phyloP scores from a whole-genome alignment of 306 rosid species.

The Quercus engelmannii region DNA sequence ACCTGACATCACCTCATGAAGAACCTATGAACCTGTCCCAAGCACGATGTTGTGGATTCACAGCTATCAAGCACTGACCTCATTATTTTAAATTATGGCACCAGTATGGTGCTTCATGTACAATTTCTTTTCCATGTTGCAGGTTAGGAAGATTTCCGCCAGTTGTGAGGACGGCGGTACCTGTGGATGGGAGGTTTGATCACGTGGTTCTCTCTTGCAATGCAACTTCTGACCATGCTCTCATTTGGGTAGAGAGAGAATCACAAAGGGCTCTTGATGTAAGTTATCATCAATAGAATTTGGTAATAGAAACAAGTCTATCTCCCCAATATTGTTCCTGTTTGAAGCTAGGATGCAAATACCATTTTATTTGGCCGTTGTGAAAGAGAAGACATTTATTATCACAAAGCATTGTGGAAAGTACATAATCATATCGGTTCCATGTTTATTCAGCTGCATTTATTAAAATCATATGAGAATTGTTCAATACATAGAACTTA shows the following conservation, averaged over 20 bases:
- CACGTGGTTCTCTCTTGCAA: conserved; percentile 92
- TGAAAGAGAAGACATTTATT: neutral
- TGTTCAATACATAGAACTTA: neutral
- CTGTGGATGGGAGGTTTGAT: conserved; percentile 97
- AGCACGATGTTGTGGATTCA: neutral
- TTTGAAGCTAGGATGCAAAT: neutral
- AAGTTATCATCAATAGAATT: conserved; percentile 34
- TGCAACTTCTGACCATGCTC: conserved; percentile 78
- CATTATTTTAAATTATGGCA: conserved; percentile 15
- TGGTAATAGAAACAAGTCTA: neutral
- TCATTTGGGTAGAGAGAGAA: conserved; percentile 92
- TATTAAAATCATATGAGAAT: neutral
- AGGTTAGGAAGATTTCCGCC: conserved; percentile 90
- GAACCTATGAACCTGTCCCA: neutral
- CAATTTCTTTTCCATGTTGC: conserved; percentile 25
- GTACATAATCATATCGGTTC: neutral
- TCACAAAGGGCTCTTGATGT: conserved; percentile 73
- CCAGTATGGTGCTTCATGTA: neutral
- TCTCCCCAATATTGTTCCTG: neutral
- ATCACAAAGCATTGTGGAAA: neutral
- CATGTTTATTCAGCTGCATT: neutral
- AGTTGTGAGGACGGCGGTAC: conserved; percentile 91
- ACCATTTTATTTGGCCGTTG: neutral
- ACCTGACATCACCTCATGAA: neutral
- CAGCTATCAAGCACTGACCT: neutral